These are phyloP conservation scores for Nemania abortiva DNA, from an alignment of 2,329 filamentous ascomycete genomes.

Conservation along the genomic window DNA sequence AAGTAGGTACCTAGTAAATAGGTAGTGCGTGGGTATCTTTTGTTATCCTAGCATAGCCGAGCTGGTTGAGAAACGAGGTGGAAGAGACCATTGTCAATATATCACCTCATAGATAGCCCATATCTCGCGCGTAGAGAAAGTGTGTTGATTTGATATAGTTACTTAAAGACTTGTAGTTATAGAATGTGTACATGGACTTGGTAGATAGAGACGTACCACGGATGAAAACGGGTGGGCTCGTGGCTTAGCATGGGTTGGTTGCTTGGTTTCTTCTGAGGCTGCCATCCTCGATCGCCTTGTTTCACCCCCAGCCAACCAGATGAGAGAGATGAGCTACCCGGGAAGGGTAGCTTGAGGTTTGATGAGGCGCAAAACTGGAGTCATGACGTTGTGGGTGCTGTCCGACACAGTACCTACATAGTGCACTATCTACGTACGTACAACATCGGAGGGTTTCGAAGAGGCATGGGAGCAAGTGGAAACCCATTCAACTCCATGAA, in stretches of 20 bases:
- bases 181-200: not conserved
- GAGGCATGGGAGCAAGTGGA: not conserved
- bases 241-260: constrained; percentile 6
- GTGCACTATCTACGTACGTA: not conserved
- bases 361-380: constrained; percentile 14
- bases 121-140: too few relatives aligned
- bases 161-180: not conserved
- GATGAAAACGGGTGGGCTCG: not conserved
- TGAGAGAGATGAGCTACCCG: constrained; percentile 18
- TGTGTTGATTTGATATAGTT: not conserved
- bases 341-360: not conserved
- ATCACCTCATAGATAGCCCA: too few relatives aligned
- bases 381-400: not conserved
- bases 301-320: constrained; percentile 26
- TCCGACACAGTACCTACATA: not conserved
- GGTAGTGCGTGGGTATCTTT: too few relatives aligned
- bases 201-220: not conserved
- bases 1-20: not conserved
- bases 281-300: constrained; percentile 22
- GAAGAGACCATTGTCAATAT: too few relatives aligned
- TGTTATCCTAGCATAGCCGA: too few relatives aligned
- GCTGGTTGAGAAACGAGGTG: too few relatives aligned
- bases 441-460: not conserved
- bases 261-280: constrained; percentile 18
- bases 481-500: not conserved